These are phyloP conservation scores for Rhytidhysteron rufulum DNA, from an alignment of 2,329 filamentous ascomycete genomes.

Conservation along the genomic window DNA sequence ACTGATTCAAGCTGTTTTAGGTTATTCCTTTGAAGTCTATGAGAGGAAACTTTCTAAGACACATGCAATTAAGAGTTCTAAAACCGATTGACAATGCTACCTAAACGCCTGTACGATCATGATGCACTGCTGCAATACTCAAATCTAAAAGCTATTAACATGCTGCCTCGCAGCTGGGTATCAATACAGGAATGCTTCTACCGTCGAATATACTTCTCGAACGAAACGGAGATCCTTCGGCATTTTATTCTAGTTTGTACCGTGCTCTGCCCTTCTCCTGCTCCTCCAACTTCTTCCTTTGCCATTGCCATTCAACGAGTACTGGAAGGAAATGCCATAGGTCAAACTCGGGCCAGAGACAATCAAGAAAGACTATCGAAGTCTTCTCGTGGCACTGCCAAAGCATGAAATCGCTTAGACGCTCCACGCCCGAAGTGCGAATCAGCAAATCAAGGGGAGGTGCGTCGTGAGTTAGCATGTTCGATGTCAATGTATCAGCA, in stretches of 20 bases:
- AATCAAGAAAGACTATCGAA: slow-evolving; percentile 86
- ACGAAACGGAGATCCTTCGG: not conserved
- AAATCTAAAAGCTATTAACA: slow-evolving; percentile 2
- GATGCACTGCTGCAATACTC: slow-evolving; percentile 4
- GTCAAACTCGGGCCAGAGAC: slow-evolving; percentile 94
- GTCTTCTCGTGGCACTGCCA: slow-evolving; percentile 96
- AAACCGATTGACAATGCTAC: no score
- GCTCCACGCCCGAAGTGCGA: slow-evolving; percentile 86
- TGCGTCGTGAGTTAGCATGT: slow-evolving; percentile 82
- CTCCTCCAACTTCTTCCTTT: slow-evolving; percentile 44
- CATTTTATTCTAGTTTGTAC: slow-evolving; percentile 5
- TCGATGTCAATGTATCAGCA: slow-evolving; percentile 71
- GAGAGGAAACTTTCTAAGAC: no score
- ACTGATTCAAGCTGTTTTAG: no score
- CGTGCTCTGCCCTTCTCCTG: slow-evolving; percentile 28
- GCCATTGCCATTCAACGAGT: slow-evolving; percentile 81
- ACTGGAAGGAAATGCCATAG: slow-evolving; percentile 91
- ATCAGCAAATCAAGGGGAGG: slow-evolving; percentile 89
- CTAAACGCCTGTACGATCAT: no score
- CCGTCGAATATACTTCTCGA: not conserved
- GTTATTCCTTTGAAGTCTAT: no score
- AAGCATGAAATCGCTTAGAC: slow-evolving; percentile 96
- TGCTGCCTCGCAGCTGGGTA: slow-evolving; percentile 11
- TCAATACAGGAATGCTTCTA: slow-evolving; percentile 6
- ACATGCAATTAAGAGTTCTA: no score